Base-by-base conservation (phyloP, 2,329 filamentous ascomycete species). In the Fusarium sororula region DNA sequence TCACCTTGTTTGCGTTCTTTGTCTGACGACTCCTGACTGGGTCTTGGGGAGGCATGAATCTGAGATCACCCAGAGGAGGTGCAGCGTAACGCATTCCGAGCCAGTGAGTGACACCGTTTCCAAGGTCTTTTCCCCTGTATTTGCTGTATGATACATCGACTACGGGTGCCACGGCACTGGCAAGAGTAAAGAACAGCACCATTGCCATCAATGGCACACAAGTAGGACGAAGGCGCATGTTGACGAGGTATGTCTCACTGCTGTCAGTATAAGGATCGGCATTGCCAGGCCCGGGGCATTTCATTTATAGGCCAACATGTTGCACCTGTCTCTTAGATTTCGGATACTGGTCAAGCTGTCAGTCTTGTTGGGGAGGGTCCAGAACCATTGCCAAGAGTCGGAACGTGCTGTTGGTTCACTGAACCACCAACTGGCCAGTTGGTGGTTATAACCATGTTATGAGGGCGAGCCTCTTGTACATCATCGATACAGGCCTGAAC, bases 61-160 rank as follows among this genome's bases (percentile, higher is more conserved):
- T 87, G 68, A 94, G 80, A 12, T 88, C 75, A 3, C 90, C 91
- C 5, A 92, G 60, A 0, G 93, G 93, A 28, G 93, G 85, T 10
- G 91, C 90, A 3, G 93, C 93, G 83, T 90, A 96, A 51, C 92
- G 89, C 73, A 96, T 90, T 6, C 93, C 93, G 13, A 94, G 86
- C 92, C 92, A 96, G 80, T 92, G 87, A 7, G 88, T 90, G 55
- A 94, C 83, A 5, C 90, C 91, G 74, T 88, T 88, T 1, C 81
- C 75, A 5, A 87, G 82, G 6, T 84, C 78, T 7, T 83, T 81
- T 14, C 93, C 93, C 53, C 85, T 80, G 76, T 95, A 94, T 39
- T 85, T 87, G 41, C 90, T 87, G 79, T 95, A 95, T 7, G 86
- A 87, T 39, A 95, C 84, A 70, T 93, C 85, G 22, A 94, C 89